These are phyloP conservation scores for Sporothrix pallida DNA, from an alignment of 2,329 filamentous ascomycete species.

Conservation along the genomic window DNA sequence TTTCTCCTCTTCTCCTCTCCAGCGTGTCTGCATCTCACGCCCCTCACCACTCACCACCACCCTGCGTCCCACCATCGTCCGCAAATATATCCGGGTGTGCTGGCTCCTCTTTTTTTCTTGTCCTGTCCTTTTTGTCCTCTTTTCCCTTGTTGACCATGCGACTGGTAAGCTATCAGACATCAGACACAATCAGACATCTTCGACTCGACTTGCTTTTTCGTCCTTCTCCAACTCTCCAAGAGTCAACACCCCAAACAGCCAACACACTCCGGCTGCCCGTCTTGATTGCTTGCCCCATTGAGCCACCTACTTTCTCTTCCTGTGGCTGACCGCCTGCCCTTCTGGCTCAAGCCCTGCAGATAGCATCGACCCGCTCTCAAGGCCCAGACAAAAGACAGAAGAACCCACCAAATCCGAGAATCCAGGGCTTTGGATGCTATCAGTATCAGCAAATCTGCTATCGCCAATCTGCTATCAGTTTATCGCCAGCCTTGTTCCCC, in stretches of 20 bases:
- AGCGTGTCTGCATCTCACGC: constrained; percentile 13
- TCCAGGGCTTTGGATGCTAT: constrained; percentile 24
- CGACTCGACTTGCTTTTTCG: neutral
- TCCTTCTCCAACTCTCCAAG: neutral
- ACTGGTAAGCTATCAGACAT: constrained; percentile 28
- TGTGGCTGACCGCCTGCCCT: neutral
- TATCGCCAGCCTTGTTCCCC: neutral
- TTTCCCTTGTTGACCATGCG: constrained; percentile 9
- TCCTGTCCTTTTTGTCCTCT: neutral
- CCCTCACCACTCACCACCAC: neutral
- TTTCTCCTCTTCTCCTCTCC: constrained; percentile 8
- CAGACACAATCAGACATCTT: neutral
- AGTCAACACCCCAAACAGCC: neutral
- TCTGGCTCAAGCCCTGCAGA: neutral
- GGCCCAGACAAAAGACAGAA: too few species aligned
- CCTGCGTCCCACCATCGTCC: neutral
- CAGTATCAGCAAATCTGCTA: neutral
- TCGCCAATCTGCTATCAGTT: too few species aligned
- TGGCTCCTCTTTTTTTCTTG: constrained; percentile 27
- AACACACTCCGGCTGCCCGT: neutral
- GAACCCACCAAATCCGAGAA: too few species aligned
- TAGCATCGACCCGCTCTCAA: constrained; percentile 19
- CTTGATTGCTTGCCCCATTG: constrained; percentile 6
- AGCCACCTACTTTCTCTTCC: neutral
- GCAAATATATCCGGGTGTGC: constrained; percentile 26